A percentile compares a stretch with the other conserved stretches of the same genome.
Conservation (phyloP, 257 asterid species). For the Misopates orontium region DNA sequence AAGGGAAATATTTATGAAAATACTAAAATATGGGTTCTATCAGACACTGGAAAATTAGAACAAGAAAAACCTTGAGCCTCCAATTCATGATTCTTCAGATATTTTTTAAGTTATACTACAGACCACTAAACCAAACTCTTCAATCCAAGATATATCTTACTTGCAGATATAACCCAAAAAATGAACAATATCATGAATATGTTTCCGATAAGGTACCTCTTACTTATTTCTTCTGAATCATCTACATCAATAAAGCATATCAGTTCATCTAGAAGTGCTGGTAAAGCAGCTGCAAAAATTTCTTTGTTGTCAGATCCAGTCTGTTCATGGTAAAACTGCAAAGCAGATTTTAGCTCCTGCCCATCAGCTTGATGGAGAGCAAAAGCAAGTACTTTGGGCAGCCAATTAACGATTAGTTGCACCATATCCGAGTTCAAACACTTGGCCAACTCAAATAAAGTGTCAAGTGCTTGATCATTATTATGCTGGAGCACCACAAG, state of each 20-base stretch:
- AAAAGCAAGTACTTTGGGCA: slow-evolving; percentile 88
- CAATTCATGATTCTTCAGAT: slow-evolving; percentile 13
- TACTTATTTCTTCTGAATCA: slow-evolving; percentile 62
- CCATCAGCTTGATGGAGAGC: slow-evolving; percentile 84
- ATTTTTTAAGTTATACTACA: slow-evolving; percentile 4
- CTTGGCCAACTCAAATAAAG: slow-evolving; percentile 70
- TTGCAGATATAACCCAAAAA: background rate
- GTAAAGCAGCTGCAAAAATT: slow-evolving; percentile 81
- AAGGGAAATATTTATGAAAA: background rate
- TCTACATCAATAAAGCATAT: slow-evolving; percentile 77
- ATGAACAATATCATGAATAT: slow-evolving; percentile 4
- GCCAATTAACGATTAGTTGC: slow-evolving; percentile 63
- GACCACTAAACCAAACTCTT: background rate
- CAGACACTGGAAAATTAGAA: slow-evolving; percentile 19
- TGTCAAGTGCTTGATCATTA: slow-evolving; percentile 58
- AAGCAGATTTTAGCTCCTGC: slow-evolving; percentile 56
- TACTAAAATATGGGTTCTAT: slow-evolving; percentile 22
- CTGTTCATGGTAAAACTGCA: slow-evolving; percentile 74
- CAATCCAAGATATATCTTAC: background rate
- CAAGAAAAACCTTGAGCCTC: slow-evolving; percentile 22
- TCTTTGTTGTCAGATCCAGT: slow-evolving; percentile 70
- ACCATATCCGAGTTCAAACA: slow-evolving; percentile 69
- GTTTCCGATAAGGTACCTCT: slow-evolving; percentile 51
- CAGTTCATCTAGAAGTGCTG: slow-evolving; percentile 81
- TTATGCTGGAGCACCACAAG: slow-evolving; percentile 64